phyloP scores from a whole-genome alignment of 352 stramenopile species.

The Phytophthora meadii region DNA sequence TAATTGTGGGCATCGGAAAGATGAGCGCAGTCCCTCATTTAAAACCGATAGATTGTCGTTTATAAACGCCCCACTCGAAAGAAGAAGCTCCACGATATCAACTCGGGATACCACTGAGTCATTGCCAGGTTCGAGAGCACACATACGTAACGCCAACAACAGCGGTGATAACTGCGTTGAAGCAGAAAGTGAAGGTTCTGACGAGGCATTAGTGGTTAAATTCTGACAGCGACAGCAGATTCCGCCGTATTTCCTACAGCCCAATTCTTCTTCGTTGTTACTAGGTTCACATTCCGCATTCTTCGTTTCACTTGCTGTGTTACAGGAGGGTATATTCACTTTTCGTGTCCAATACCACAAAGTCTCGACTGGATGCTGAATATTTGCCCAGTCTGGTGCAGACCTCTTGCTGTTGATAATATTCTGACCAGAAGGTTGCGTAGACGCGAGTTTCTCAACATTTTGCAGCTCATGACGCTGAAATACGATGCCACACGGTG shows the following conservation, averaged over 20 bases:
- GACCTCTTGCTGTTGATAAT: neutral
- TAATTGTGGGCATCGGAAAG: conserved; percentile 18
- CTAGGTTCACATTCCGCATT: neutral
- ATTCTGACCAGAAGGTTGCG: neutral
- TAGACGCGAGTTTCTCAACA: neutral
- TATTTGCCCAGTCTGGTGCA: conserved; percentile 14
- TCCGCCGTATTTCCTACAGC: conserved; percentile 39
- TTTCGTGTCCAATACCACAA: conserved; percentile 41
- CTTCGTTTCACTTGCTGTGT: neutral
- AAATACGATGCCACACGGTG: conserved; percentile 49
- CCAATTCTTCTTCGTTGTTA: conserved; percentile 20
- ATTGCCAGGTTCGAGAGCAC: conserved; percentile 8
- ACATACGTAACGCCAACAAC: conserved; percentile 42
- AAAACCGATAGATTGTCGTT: conserved; percentile 29
- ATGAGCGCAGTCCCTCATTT: conserved; percentile 29
- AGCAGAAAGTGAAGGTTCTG: neutral
- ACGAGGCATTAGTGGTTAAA: neutral
- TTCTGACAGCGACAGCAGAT: conserved; percentile 18
- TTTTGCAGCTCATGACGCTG: conserved; percentile 16
- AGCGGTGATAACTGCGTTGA: conserved; percentile 27
- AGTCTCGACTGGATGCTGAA: conserved; percentile 27
- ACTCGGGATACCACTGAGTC: conserved; percentile 7
- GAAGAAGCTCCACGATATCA: conserved; percentile 39
- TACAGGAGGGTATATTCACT: neutral
- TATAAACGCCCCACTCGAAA: conserved; percentile 30